Evolutionary conservation across 257 asterid genomes (phyloP), one percentile per base, ranked within the genome.

Genomic region (Anisodus acutangulus): DNA sequence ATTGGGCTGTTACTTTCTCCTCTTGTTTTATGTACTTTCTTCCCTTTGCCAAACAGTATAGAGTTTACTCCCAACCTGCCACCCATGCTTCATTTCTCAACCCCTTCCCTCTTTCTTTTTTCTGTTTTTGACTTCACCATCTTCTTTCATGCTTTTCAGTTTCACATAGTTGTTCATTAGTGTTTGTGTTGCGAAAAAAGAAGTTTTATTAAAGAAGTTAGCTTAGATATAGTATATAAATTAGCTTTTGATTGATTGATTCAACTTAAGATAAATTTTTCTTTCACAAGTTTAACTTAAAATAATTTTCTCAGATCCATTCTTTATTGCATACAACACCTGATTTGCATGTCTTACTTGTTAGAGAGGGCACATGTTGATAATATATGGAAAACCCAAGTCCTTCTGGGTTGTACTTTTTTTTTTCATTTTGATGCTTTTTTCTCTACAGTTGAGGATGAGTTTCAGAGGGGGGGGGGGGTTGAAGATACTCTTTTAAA

Each of bases 121-220:
- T 72, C 59, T 72, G 59, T 43, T 43, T 71, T 45, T 71, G 39
- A 71, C 6, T 45, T 45, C 58, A 45, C 58, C 35, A 45, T 71
- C 58, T n/a, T 71, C 58, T 71, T 43, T 71, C 79, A 45, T 71
- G n/a, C 79, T 71, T 43, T n/a, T 71, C 35, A 2, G 79, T 71
- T 71, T 19, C 59, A 71, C 79, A 43, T 71, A 5, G 17, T 45
- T 71, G 53, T n/a, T 41, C 5, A 9, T 43, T 9, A n/a, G 26
- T 70, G 35, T 43, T 70, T 70, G 8, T 45, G 58, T 17, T 45
- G 53, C 17, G 17, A 16, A 47, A 71, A 71, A 45, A 3, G 15
- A 49, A 71, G 39, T 71, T 45, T 22, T 22, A 22, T 22, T 22
- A 22, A 41, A 43, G 31, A 49, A 71, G 39, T 71, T 45, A 45